These are phyloP conservation scores for Penicillium polonicum DNA, from an alignment of 2,329 filamentous ascomycete species.

Conservation along the genomic window DNA sequence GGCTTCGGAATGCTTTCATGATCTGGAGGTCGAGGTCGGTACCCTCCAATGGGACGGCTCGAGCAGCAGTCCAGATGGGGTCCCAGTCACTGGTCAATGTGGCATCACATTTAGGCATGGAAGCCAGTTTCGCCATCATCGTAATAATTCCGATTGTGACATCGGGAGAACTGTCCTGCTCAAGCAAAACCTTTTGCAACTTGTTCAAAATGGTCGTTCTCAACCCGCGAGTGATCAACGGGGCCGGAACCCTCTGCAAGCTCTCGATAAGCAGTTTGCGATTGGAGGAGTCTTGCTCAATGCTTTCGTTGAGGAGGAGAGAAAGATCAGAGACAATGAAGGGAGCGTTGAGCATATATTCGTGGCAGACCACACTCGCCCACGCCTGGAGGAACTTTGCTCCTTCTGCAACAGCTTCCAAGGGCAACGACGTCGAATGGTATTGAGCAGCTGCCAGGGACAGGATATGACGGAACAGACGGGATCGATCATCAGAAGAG, in stretches of 20 bases:
- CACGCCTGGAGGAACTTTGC: conserved; percentile 40
- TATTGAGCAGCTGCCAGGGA: conserved; percentile 33
- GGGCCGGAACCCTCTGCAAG: conserved; percentile 38
- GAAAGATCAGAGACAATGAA: conserved; percentile 36
- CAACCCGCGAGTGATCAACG: conserved; percentile 40
- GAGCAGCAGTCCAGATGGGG: conserved; percentile 38
- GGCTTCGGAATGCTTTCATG: conserved; percentile 39
- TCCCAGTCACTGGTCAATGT: conserved; percentile 37
- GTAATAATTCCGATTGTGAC: conserved; percentile 35
- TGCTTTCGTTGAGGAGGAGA: conserved; percentile 32
- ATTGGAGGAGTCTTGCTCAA: conserved; percentile 32
- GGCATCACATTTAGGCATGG: conserved; percentile 42
- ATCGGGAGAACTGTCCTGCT: conserved; percentile 27
- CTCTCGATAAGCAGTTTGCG: conserved; percentile 35
- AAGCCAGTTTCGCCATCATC: conserved; percentile 41
- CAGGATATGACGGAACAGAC: conserved; percentile 36
- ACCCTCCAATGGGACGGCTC: conserved; percentile 33
- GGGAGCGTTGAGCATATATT: conserved; percentile 39
- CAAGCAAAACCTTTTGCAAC: conserved; percentile 34
- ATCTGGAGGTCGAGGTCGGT: conserved; percentile 35
- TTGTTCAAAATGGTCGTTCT: conserved; percentile 36
- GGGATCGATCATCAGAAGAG: conserved; percentile 30
- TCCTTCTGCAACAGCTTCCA: conserved; percentile 29
- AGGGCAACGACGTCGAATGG: conserved; percentile 20
- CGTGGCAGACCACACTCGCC: conserved; percentile 39